Evolutionary conservation across 805 yeast genomes (phyloP).

Genomic region (Pichia rugopelliculosa): DNA sequence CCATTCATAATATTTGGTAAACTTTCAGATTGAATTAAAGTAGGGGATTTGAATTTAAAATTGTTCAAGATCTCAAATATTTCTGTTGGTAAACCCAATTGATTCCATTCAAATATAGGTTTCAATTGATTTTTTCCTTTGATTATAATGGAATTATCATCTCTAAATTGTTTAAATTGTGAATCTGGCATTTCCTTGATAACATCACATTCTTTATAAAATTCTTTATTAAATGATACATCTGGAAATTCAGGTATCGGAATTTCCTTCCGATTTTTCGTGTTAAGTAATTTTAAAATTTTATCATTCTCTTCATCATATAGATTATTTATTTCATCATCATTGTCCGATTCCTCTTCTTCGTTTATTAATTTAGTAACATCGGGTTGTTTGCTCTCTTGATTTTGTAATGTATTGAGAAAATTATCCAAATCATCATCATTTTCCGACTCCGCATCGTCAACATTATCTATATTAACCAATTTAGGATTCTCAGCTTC

Average conservation of each 20-base stretch:
- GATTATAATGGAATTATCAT: slow-evolving; percentile 60
- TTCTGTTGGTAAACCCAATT: slow-evolving; percentile 64
- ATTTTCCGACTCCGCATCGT: neutral
- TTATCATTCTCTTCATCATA: slow-evolving; percentile 21
- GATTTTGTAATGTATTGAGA: neutral
- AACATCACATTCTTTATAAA: slow-evolving; percentile 58
- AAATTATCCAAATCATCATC: neutral
- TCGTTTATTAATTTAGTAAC: neutral
- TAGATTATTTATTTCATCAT: neutral
- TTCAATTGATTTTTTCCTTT: slow-evolving; percentile 46
- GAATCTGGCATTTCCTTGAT: slow-evolving; percentile 39
- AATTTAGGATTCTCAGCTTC: neutral
- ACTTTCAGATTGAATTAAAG: slow-evolving; percentile 87
- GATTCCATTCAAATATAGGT: slow-evolving; percentile 75
- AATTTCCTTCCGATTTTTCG: slow-evolving; percentile 44
- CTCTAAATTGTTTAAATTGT: slow-evolving; percentile 50
- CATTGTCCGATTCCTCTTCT: neutral
- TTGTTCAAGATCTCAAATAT: slow-evolving; percentile 46
- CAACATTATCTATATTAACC: too few species aligned
- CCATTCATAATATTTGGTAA: slow-evolving; percentile 89
- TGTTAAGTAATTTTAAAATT: slow-evolving; percentile 34
- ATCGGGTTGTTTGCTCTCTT: neutral
- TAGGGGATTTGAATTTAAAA: slow-evolving; percentile 54
- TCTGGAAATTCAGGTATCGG: slow-evolving; percentile 40
- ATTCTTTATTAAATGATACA: slow-evolving; percentile 49